Evolutionary conservation across 106 monocot species (phyloP).

Genomic region (Platanthera zijinensis): DNA sequence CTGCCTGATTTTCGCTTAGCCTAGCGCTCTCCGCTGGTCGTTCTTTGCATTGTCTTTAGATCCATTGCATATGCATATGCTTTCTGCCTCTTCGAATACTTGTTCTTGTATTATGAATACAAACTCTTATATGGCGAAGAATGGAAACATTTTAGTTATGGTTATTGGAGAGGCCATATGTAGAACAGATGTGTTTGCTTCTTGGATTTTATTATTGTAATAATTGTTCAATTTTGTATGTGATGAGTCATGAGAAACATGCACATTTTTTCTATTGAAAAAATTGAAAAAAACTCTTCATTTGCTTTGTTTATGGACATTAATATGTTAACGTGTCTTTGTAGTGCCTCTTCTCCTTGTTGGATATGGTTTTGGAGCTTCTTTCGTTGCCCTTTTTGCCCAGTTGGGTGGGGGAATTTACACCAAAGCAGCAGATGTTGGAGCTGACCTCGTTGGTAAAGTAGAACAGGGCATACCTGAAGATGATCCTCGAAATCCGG

Average conservation of each 20-base stretch:
- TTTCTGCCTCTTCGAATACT: too few species aligned
- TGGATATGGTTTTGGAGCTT: conserved; percentile 98
- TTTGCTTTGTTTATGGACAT: not conserved
- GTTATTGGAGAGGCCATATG: not conserved
- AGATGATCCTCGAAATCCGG: conserved; percentile 98
- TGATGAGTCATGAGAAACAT: not conserved
- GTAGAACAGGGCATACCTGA: conserved; percentile 98
- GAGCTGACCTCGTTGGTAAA: conserved; percentile 99
- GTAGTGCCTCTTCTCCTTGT: conserved; percentile 99
- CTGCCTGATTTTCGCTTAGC: too few species aligned
- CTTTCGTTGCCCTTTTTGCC: conserved; percentile 98
- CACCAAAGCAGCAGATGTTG: conserved; percentile 99
- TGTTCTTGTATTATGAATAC: too few species aligned
- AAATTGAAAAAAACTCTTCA: not conserved
- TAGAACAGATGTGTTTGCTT: not conserved
- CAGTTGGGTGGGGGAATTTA: conserved; percentile 96
- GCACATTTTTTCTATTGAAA: not conserved
- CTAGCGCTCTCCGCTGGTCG: too few species aligned
- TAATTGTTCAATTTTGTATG: too few species aligned
- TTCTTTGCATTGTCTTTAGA: too few species aligned
- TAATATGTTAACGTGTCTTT: conserved; percentile 6
- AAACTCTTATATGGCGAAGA: too few species aligned
- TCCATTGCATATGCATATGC: too few species aligned
- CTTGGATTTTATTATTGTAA: not conserved
- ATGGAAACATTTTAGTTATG: not conserved